phyloP scores from a whole-genome alignment of 768 basidiomycete genomes.

The Suillus subalutaceus region DNA sequence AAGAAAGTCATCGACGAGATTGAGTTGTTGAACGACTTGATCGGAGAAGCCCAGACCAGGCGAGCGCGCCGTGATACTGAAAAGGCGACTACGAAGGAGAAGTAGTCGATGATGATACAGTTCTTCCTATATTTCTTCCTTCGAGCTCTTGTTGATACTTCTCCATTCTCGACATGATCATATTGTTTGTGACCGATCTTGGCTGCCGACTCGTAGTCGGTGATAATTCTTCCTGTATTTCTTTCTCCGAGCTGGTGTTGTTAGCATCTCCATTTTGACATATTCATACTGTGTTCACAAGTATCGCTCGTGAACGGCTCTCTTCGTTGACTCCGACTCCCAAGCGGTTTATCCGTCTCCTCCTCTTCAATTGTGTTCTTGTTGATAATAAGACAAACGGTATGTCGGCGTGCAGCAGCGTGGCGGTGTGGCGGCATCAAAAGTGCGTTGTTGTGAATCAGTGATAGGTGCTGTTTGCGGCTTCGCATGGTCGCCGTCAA shows the following conservation, averaged over 20 bases:
- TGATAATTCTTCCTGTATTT: neutral
- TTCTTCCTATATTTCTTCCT: neutral
- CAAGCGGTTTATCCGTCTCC: neutral
- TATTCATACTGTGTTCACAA: neutral
- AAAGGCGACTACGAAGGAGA: too few species aligned
- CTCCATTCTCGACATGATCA: neutral
- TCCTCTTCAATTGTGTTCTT: neutral
- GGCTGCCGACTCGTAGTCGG: neutral
- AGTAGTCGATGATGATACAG: neutral
- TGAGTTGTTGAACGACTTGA: conserved; percentile 27
- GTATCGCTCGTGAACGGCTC: neutral
- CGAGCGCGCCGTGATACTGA: neutral
- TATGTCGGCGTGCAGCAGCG: neutral
- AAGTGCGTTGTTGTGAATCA: neutral
- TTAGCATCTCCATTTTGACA: neutral
- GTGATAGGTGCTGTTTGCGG: neutral
- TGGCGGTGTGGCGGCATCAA: neutral
- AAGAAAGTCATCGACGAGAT: conserved; percentile 32
- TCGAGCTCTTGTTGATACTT: neutral
- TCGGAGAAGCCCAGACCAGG: conserved; percentile 20
- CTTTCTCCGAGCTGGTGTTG: neutral
- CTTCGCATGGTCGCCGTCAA: too few species aligned
- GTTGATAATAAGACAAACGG: neutral
- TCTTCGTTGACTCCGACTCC: neutral
- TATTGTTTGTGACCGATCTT: neutral